Conservation (phyloP, 768 basidiomycete genomes). For the Mycena filopes region DNA sequence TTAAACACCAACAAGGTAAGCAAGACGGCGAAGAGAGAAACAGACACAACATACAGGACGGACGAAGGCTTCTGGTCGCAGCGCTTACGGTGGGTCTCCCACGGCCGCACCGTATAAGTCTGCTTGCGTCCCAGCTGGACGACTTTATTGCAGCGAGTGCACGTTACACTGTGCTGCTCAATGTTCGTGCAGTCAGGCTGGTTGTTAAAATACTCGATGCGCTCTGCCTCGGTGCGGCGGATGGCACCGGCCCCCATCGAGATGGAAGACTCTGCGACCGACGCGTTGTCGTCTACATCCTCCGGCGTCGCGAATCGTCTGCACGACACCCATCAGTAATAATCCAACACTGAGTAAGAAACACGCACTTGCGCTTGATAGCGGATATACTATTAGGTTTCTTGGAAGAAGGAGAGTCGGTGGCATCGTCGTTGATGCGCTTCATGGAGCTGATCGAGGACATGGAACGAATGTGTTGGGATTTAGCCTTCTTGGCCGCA, state of each 20-base stretch:
- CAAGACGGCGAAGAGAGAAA: slow-evolving; percentile 6
- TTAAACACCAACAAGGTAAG: neutral
- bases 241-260: slow-evolving; percentile 50
- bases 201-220: slow-evolving; percentile 71
- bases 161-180: slow-evolving; percentile 68
- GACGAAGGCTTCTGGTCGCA: slow-evolving; percentile 58
- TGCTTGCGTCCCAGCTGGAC: slow-evolving; percentile 66
- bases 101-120: slow-evolving; percentile 67
- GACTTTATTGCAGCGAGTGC: slow-evolving; percentile 66
- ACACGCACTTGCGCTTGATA: slow-evolving; percentile 30
- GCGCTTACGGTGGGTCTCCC: slow-evolving; percentile 67
- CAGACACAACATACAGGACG: slow-evolving; percentile 34
- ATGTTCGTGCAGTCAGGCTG: slow-evolving; percentile 67
- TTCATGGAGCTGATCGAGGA: slow-evolving; percentile 46
- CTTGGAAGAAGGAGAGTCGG: slow-evolving; percentile 34
- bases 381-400: slow-evolving; percentile 31
- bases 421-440: slow-evolving; percentile 30
- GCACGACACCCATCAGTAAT: neutral
- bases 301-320: slow-evolving; percentile 45
- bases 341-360: neutral
- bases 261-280: slow-evolving; percentile 62
- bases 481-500: slow-evolving; percentile 28
- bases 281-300: slow-evolving; percentile 60
- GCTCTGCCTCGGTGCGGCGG: slow-evolving; percentile 70
- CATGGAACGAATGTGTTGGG: slow-evolving; percentile 30